Evolutionary conservation across 257 asterid genomes (phyloP), one percentile per base, ranked within the genome.

Genomic region (Mentha longifolia): DNA sequence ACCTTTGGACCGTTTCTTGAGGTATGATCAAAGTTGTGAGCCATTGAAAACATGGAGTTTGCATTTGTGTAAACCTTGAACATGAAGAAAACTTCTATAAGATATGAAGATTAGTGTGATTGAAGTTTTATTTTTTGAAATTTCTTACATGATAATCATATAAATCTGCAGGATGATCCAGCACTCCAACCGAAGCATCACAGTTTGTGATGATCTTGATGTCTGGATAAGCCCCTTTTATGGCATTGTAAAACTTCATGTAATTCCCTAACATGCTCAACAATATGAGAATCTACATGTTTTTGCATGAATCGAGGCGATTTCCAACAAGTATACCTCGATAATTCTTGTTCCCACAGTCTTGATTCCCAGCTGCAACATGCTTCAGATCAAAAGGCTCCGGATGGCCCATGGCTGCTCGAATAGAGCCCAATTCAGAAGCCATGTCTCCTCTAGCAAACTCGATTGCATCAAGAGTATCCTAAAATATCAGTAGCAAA

Each of bases 121-220:
- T 17, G 33, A 60, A 58, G 45, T 42, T 42, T 42, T 11, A 9
- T 42, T 42, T 9, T 46, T 10, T 22, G 39, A 35, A 28, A 3
- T 22, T 64, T 46, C 92, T 76, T 83, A 91, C 99, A 79, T 94
- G 99, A 80, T 77, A 91, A 78, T 94, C 97, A 71, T 86, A 94
- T 22, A 89, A 76, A 85, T 94, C 91, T 7, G 98, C 97, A 2
- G 98, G 97, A 75, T 88, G 96, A 83, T 95, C 88, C 86, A 92
- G 77, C 7, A 60, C 82, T 72, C 54, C 70, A 33, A 67, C 55
- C 22, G 98, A 92, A 3, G 83, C 97, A 58, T 95, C 97, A 68
- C 98, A 95, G 82, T 95, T 95, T 31, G 98, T 82, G 84, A 92
- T 90, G 17, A 92, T 77, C 65, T 79, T 81, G 80, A 92, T 83